Conservation (phyloP, 139 green algal genomes). For the Picochlorum sp. region DNA sequence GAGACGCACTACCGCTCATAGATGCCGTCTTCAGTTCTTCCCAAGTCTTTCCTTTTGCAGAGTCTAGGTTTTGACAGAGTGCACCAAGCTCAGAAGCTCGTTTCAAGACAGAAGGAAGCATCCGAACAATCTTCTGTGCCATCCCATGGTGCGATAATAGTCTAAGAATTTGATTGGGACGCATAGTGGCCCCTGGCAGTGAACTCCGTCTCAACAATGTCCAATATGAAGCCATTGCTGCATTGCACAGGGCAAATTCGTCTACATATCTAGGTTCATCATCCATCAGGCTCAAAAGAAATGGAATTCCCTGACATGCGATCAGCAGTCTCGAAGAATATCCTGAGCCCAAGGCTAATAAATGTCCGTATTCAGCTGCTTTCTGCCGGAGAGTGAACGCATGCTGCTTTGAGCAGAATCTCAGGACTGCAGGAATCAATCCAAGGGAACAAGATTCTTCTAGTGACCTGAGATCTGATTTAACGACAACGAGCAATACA, state of each 20-base stretch:
- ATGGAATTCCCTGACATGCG: conserved; percentile 37
- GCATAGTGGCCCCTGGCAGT: neutral
- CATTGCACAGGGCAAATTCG: conserved; percentile 4
- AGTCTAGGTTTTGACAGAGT: neutral
- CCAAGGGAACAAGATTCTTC: conserved; percentile 56
- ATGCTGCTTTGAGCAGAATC: conserved; percentile 15
- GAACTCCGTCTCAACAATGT: conserved; percentile 2
- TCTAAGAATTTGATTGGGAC: conserved; percentile 10
- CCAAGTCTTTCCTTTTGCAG: too few relatives aligned
- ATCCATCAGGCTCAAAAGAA: conserved; percentile 13
- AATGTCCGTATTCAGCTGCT: conserved; percentile 48
- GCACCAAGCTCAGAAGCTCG: conserved; percentile 1
- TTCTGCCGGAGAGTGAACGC: conserved; percentile 23
- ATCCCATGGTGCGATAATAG: conserved; percentile 16
- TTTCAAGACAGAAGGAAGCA: conserved; percentile 12
- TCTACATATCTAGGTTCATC: conserved; percentile 1
- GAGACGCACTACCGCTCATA: too few relatives aligned
- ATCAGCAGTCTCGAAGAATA: conserved; percentile 57
- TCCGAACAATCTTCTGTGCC: neutral
- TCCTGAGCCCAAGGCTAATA: conserved; percentile 15
- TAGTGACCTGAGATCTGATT: conserved; percentile 32
- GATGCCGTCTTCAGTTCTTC: too few relatives aligned
- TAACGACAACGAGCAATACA: conserved; percentile 35
- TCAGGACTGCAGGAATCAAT: conserved; percentile 44
- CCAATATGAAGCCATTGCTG: conserved; percentile 3